These are phyloP conservation scores for Ambrosia trifida DNA, from an alignment of 129 eudicot genomes.

Conservation along the genomic window DNA sequence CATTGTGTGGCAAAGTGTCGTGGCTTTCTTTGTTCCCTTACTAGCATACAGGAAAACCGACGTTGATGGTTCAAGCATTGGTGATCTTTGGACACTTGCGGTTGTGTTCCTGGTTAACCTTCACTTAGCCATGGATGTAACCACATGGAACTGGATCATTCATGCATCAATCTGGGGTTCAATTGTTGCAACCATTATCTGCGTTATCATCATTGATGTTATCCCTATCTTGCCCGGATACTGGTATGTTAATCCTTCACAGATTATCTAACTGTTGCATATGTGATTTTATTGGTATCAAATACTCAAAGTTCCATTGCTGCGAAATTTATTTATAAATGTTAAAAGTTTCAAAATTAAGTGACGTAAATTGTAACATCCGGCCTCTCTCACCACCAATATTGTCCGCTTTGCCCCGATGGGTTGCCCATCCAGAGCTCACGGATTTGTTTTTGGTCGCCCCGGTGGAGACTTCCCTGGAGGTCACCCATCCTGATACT, in stretches of 20 bases:
- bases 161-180: constrained; percentile 93
- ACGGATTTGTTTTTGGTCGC: too few species aligned
- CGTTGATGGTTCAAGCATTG: constrained; percentile 67
- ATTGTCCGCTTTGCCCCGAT: too few species aligned
- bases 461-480: too few species aligned
- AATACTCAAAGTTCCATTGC: background rate
- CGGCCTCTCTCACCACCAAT: too few species aligned
- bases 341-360: too few species aligned
- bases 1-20: constrained; percentile 89
- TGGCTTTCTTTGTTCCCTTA: constrained; percentile 62
- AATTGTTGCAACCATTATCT: constrained; percentile 62
- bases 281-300: background rate
- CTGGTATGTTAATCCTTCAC: constrained; percentile 56
- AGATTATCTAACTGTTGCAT: background rate
- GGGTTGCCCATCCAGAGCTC: too few species aligned
- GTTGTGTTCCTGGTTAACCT: constrained; percentile 76
- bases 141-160: constrained; percentile 77
- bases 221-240: constrained; percentile 69
- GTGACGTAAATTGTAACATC: too few species aligned
- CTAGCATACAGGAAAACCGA: constrained; percentile 64
- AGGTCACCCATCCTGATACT: too few species aligned
- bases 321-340: too few species aligned
- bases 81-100: constrained; percentile 88
- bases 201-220: constrained; percentile 73
- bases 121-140: constrained; percentile 90